phyloP scores from a whole-genome alignment of 352 stramenopile species.

The Phytophthora crassamura region DNA sequence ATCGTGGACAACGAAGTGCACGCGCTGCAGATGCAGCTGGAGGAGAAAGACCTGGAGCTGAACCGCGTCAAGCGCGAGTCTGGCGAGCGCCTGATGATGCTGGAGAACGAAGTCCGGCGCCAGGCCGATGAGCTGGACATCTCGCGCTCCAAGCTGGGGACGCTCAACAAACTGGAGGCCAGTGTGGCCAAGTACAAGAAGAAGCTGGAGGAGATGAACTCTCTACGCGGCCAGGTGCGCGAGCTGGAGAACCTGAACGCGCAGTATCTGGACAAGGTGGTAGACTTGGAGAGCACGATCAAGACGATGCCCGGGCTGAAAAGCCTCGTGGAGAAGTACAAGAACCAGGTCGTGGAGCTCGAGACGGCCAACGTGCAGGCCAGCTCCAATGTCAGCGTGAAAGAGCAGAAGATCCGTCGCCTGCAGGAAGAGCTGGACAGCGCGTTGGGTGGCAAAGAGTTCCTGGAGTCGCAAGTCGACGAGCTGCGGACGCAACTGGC shows the following conservation, averaged over 20 bases:
- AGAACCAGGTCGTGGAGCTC: slow-evolving; percentile 90
- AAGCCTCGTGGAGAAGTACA: slow-evolving; percentile 83
- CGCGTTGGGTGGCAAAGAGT: slow-evolving; percentile 81
- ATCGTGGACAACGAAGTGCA: slow-evolving; percentile 87
- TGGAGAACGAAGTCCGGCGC: slow-evolving; percentile 88
- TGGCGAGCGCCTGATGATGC: slow-evolving; percentile 72
- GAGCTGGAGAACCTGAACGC: slow-evolving; percentile 83
- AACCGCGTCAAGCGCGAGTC: slow-evolving; percentile 78
- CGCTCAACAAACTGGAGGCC: slow-evolving; percentile 81
- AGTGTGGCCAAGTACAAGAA: slow-evolving; percentile 88
- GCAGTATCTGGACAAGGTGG: slow-evolving; percentile 84
- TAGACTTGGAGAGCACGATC: slow-evolving; percentile 87
- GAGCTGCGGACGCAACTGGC: slow-evolving; percentile 74
- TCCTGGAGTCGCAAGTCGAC: slow-evolving; percentile 86
- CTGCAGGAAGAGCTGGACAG: slow-evolving; percentile 89
- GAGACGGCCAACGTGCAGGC: slow-evolving; percentile 84
- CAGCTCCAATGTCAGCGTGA: slow-evolving; percentile 78
- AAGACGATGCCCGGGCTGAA: slow-evolving; percentile 88
- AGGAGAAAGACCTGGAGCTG: slow-evolving; percentile 82
- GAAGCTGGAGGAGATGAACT: slow-evolving; percentile 87
- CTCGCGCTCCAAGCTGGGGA: slow-evolving; percentile 82
- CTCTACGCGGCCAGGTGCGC: slow-evolving; percentile 74
- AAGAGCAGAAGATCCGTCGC: slow-evolving; percentile 81
- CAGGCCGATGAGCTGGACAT: slow-evolving; percentile 89
- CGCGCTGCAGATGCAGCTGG: slow-evolving; percentile 71